phyloP scores from a whole-genome alignment of 805 yeast species.

The Torulaspora delbrueckii region DNA sequence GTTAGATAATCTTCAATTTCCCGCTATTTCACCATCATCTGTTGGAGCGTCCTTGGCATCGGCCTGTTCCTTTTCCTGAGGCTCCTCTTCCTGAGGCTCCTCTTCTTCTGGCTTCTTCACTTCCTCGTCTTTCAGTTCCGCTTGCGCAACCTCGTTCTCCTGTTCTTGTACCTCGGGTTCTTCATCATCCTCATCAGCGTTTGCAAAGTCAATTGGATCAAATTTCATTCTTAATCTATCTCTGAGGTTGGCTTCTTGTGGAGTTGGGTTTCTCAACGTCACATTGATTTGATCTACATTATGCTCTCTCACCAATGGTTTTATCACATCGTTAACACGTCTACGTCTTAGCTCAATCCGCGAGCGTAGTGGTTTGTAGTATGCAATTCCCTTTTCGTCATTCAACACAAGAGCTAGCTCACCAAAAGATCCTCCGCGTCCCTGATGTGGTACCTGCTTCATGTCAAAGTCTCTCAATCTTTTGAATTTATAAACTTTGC shows the following conservation, averaged over 20 bases:
- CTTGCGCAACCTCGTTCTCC: background rate
- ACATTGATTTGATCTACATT: constrained; percentile 53
- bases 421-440: constrained; percentile 27
- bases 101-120: background rate
- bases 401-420: constrained; percentile 67
- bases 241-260: constrained; percentile 51
- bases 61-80: background rate
- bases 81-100: background rate
- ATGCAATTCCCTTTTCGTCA: constrained; percentile 52
- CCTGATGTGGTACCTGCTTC: constrained; percentile 40
- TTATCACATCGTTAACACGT: constrained; percentile 50
- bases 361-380: constrained; percentile 73
- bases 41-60: background rate
- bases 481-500: constrained; percentile 49
- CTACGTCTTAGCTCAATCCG: constrained; percentile 80
- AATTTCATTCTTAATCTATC: constrained; percentile 55
- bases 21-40: background rate
- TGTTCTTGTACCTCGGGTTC: constrained; percentile 3
- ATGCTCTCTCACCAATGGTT: constrained; percentile 45
- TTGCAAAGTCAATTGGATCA: constrained; percentile 62
- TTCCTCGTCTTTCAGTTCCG: background rate
- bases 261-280: constrained; percentile 57
- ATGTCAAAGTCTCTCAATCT: constrained; percentile 80
- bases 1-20: background rate
- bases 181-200: constrained; percentile 32